These are phyloP conservation scores for Capsicum baccatum DNA, from an alignment of 257 asterid species.

Conservation along the genomic window DNA sequence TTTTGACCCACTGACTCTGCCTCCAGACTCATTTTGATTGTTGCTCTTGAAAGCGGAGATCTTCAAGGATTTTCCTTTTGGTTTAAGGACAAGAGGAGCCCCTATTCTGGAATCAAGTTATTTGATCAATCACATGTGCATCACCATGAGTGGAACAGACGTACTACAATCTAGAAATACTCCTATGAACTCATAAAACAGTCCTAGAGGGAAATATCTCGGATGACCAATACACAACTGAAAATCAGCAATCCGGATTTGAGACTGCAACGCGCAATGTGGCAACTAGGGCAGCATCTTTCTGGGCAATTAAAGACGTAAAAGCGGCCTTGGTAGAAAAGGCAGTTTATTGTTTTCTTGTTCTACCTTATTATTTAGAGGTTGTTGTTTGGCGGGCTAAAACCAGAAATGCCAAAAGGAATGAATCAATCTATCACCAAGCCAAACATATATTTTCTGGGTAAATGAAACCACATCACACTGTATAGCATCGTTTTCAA, in stretches of 20 bases:
- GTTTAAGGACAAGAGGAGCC: constrained; percentile 55
- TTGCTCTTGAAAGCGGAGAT: constrained; percentile 81
- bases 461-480: not conserved
- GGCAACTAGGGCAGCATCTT: not conserved
- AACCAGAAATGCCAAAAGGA: not conserved
- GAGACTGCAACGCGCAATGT: not conserved
- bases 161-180: not conserved
- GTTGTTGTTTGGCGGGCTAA: not conserved
- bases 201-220: constrained; percentile 8
- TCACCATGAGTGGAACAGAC: not conserved
- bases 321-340: not conserved
- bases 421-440: not conserved
- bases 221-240: constrained; percentile 10
- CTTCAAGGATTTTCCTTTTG: constrained; percentile 58
- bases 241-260: constrained; percentile 20
- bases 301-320: not conserved
- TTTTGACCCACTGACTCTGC: constrained; percentile 66
- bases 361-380: not conserved
- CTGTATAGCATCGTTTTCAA: not conserved
- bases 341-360: not conserved
- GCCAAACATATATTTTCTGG: not conserved
- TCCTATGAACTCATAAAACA: constrained; percentile 11
- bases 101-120: constrained; percentile 58
- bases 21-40: constrained; percentile 61
- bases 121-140: constrained; percentile 35